Evolutionary conservation across 108 stramenopile genomes (phyloP), one percentile per base, ranked within the genome.

Genomic region (Seminavis robusta): DNA sequence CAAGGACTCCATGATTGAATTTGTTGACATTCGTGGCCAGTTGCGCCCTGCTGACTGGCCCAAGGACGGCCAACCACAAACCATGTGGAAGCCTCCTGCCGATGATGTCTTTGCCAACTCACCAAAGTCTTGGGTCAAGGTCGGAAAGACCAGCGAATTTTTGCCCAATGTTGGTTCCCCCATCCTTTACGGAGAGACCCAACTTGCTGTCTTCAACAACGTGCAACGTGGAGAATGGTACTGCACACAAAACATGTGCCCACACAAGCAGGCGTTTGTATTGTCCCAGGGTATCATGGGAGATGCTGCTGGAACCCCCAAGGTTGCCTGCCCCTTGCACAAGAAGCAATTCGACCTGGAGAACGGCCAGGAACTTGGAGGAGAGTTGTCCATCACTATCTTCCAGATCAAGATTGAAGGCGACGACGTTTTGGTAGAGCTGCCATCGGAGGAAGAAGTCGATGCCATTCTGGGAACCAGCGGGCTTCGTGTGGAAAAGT

Each of bases 271-370:
- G 65, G 92, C 94, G 0, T 92, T 95, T 61, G 94, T 95, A 5
- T 68, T 95, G 23, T 92, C 94, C 13, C 90, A 92, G 57, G 94
- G 94, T 39, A 85, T 95, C 39, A 80, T 91, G 23, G 92, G 92
- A 15, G 90, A 85, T 61, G 63, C 38, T 45, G 79, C 62, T 17
- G 88, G 83, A 17, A 59, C 60, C 24, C 71, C 92, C 28, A 94
- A 95, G 80, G 94, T 95, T 30, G 94, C 94, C 42, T 95, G 94
- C 58, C 94, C 94, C 1, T 56, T 95, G 34, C 94, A 95, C 81
- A 95, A 95, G 87, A 95, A 95, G 56, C 71, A 76, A 45, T 95
- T 94, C 63, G 63, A 47, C 36, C 77, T 95, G 37, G 65, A 79
- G 15, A 52, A 40, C n/a, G 87, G 79, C 56, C 87, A 83, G 16